Evolutionary conservation across 2,329 filamentous ascomycete species (phyloP).

Genomic region (Fusarium austroafricanum): DNA sequence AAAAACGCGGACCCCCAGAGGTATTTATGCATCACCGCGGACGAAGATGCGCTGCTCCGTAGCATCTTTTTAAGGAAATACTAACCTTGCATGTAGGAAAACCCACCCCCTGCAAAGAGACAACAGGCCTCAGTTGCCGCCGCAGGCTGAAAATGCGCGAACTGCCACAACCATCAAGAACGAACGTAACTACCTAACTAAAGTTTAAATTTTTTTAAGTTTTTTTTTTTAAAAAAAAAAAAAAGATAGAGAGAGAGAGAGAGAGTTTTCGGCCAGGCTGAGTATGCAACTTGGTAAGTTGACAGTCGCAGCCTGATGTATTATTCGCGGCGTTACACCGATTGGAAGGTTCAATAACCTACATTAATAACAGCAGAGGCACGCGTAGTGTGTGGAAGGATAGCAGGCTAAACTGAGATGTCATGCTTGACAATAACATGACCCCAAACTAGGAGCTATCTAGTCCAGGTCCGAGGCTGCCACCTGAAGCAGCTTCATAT

Average conservation of each 20-base stretch:
- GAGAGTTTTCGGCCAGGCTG: constrained; percentile 19
- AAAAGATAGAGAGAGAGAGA: not conserved
- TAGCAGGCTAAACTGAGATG: constrained; percentile 5
- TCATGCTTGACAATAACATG: constrained; percentile 1
- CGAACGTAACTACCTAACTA: not conserved
- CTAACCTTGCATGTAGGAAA: constrained; percentile 51
- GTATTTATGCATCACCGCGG: constrained; percentile 50
- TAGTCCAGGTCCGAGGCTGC: constrained; percentile 5
- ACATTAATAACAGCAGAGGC: constrained; percentile 38
- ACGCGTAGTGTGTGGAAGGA: constrained; percentile 12
- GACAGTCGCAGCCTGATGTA: constrained; percentile 27
- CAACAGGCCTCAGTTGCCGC: constrained; percentile 57
- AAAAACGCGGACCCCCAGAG: constrained; percentile 63
- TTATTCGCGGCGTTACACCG: constrained; percentile 27
- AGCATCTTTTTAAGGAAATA: constrained; percentile 22
- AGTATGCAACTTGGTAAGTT: constrained; percentile 32
- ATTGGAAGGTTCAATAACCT: constrained; percentile 39
- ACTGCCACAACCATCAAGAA: no score
- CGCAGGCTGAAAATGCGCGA: constrained; percentile 50
- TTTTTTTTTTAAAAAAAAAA: no score
- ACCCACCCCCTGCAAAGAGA: constrained; percentile 55
- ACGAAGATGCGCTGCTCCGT: constrained; percentile 22
- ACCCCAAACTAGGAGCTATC: constrained; percentile 5
- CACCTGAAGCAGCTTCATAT: constrained; percentile 25
- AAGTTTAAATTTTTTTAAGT: no score